Evolutionary conservation across 768 basidiomycete species (phyloP).

Genomic region (Mrakia blollopis): DNA sequence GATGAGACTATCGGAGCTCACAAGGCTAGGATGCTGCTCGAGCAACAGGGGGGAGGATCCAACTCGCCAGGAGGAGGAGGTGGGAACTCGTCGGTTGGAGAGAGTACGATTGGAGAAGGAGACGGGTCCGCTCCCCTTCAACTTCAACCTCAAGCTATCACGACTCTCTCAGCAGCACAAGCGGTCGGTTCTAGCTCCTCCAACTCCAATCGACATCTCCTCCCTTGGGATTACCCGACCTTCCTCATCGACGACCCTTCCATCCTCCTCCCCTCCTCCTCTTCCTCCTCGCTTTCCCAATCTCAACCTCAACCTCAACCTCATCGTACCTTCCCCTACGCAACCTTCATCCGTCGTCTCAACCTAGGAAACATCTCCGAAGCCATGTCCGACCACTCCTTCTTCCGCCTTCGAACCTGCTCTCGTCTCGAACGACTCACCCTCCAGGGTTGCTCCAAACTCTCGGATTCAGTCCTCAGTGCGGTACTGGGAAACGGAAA

Average conservation of each 20-base stretch:
- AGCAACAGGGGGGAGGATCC: neutral
- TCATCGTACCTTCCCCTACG: conserved; percentile 68
- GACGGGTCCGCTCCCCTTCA: neutral
- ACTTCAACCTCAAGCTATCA: neutral
- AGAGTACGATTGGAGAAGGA: neutral
- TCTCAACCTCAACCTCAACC: too few relatives aligned
- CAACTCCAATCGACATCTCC: neutral
- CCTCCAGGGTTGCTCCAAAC: conserved; percentile 66
- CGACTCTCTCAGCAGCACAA: neutral
- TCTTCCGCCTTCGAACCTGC: conserved; percentile 67
- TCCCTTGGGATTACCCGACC: conserved; percentile 16
- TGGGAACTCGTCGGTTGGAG: neutral
- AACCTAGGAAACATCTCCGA: conserved; percentile 72
- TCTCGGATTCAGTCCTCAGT: conserved; percentile 61
- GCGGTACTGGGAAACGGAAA: conserved; percentile 55
- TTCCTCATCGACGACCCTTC: conserved; percentile 19
- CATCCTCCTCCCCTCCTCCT: neutral
- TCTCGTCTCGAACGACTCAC: conserved; percentile 81
- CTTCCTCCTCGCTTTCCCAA: neutral
- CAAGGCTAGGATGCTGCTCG: conserved; percentile 15
- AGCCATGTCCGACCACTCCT: conserved; percentile 67
- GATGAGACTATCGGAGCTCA: conserved; percentile 13
- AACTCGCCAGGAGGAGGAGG: neutral
- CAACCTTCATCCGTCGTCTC: conserved; percentile 79
- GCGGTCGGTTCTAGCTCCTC: neutral